Evolutionary conservation across 2,329 filamentous ascomycete genomes (phyloP).

Genomic region (Monosporascus sp.): DNA sequence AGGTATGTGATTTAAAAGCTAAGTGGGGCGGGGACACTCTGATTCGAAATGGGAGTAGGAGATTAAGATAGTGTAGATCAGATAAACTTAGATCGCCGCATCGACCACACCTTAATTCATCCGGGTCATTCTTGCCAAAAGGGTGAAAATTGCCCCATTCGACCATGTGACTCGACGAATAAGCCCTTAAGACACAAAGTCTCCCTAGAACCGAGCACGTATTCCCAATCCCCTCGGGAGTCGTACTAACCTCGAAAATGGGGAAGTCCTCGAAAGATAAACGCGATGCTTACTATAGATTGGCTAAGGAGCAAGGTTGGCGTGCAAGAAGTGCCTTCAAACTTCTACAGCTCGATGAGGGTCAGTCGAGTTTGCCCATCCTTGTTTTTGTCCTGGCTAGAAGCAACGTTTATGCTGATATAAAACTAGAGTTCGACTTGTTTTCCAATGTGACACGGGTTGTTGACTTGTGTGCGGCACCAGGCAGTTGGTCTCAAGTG

Average conservation of each 20-base stretch:
- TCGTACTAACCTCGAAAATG: slow-evolving; percentile 47
- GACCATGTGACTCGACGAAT: slow-evolving; percentile 3
- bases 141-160: not conserved
- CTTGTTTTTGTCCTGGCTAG: not conserved
- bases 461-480: slow-evolving; percentile 92
- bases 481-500: slow-evolving; percentile 96
- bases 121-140: slow-evolving; percentile 10
- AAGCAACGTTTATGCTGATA: slow-evolving; percentile 5
- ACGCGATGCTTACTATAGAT: slow-evolving; percentile 93
- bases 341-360: slow-evolving; percentile 87
- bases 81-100: not conserved
- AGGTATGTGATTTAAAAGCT: no score
- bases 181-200: not conserved
- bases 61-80: no score
- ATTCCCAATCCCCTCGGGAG: not conserved
- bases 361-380: slow-evolving; percentile 29
- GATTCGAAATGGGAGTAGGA: no score
- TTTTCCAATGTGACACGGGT: slow-evolving; percentile 88
- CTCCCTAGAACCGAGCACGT: not conserved
- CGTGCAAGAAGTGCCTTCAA: slow-evolving; percentile 95
- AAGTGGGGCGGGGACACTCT: no score
- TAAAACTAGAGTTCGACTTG: slow-evolving; percentile 73
- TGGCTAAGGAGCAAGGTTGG: slow-evolving; percentile 99
- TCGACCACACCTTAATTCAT: slow-evolving; percentile 26
- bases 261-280: slow-evolving; percentile 99